phyloP scores from a whole-genome alignment of 345 rosid species.

The Eucalyptus pumila region DNA sequence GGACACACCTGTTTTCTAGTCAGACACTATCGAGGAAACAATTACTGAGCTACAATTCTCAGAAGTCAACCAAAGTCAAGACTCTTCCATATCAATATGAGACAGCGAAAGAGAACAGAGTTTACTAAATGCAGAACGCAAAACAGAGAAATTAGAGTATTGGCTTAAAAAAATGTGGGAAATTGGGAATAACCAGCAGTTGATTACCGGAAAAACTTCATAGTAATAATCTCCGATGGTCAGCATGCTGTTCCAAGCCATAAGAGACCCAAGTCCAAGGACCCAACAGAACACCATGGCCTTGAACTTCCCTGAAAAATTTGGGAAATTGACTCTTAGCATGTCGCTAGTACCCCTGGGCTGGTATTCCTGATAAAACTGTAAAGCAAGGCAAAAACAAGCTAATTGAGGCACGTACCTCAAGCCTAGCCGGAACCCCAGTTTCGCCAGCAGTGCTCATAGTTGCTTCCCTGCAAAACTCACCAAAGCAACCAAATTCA shows the following conservation, averaged over 20 bases:
- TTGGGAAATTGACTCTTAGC: background rate
- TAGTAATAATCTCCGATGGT: constrained; percentile 75
- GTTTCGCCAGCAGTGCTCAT: background rate
- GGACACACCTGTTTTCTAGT: background rate
- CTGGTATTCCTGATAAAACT: background rate
- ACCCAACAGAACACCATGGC: constrained; percentile 60
- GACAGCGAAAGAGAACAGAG: background rate
- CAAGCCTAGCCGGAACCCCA: constrained; percentile 11
- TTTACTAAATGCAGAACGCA: background rate
- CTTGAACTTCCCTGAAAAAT: constrained; percentile 37
- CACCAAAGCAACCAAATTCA: background rate
- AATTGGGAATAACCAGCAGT: background rate
- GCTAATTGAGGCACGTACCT: constrained; percentile 4
- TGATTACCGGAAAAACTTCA: constrained; percentile 42
- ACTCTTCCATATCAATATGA: background rate
- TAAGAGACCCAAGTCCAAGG: constrained; percentile 68
- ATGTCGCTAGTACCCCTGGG: background rate
- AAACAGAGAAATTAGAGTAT: background rate
- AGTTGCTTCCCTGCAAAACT: background rate
- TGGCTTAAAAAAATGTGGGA: background rate
- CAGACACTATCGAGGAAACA: background rate
- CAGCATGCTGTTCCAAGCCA: constrained; percentile 78
- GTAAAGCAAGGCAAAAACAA: background rate
- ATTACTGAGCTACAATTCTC: background rate
- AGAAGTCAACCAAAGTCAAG: background rate